Conservation (phyloP, 2,329 filamentous ascomycete species). For the Setomelanomma holmii region DNA sequence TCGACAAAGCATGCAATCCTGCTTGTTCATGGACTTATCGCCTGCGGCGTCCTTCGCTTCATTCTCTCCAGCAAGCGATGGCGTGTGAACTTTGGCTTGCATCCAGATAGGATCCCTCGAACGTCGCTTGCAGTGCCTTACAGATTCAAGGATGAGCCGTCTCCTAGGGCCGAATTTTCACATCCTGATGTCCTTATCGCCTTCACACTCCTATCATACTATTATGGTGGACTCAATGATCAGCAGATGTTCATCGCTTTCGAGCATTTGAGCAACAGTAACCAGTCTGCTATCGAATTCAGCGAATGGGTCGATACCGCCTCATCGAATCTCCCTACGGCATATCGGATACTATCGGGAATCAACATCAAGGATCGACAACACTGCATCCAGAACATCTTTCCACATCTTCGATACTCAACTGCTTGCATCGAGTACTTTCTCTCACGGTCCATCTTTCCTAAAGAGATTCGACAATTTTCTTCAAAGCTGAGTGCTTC, state of each 20-base stretch:
- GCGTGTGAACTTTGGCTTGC: conserved; percentile 69
- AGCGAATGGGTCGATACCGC: conserved; percentile 53
- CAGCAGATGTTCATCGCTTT: conserved; percentile 60
- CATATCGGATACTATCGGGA: conserved; percentile 50
- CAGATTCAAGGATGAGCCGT: conserved; percentile 69
- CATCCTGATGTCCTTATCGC: conserved; percentile 72
- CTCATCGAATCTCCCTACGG: conserved; percentile 28
- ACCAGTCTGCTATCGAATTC: conserved; percentile 63
- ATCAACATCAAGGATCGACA: conserved; percentile 54
- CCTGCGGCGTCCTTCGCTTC: conserved; percentile 62
- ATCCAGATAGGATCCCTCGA: conserved; percentile 60
- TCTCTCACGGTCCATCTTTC: conserved; percentile 65
- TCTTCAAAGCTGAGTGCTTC: conserved; percentile 68
- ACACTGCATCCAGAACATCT: conserved; percentile 60
- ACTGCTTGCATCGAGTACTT: conserved; percentile 70
- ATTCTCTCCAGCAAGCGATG: conserved; percentile 65
- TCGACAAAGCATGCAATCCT: conserved; percentile 50
- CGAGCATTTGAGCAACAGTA: conserved; percentile 56
- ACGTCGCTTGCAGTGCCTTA: conserved; percentile 64
- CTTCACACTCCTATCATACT: conserved; percentile 71
- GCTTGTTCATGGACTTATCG: conserved; percentile 64
- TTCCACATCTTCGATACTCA: conserved; percentile 59
- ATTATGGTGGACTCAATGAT: conserved; percentile 65
- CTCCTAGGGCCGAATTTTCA: conserved; percentile 68
- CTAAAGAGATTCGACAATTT: conserved; percentile 69